Evolutionary conservation across 2,329 filamentous ascomycete genomes (phyloP).

Genomic region (Furcasterigmium sp.): DNA sequence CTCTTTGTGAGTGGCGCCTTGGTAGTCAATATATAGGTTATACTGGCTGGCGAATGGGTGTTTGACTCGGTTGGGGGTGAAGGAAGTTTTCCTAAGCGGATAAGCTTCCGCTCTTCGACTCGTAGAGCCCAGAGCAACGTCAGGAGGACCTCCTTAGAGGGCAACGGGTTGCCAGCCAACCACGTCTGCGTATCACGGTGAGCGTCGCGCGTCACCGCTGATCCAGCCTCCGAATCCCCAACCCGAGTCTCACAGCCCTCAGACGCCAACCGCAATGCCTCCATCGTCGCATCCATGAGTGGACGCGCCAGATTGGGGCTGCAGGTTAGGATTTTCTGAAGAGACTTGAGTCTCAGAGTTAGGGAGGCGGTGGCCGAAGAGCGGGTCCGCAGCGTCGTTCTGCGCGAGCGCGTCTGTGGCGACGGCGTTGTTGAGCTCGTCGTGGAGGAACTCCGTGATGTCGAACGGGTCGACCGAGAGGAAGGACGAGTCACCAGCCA

Average conservation of each 20-base stretch:
- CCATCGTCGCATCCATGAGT: constrained; percentile 68
- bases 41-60: constrained; percentile 4
- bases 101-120: constrained; percentile 33
- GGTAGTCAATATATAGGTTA: constrained; percentile 4
- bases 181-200: constrained; percentile 27
- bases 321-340: constrained; percentile 65
- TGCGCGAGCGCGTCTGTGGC: constrained; percentile 42
- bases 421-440: constrained; percentile 39
- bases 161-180: constrained; percentile 31
- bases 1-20: not conserved
- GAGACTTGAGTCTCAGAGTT: constrained; percentile 56
- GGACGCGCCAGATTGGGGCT: constrained; percentile 71
- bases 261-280: constrained; percentile 67
- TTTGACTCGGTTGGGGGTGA: not conserved
- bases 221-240: constrained; percentile 27
- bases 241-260: constrained; percentile 45
- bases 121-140: constrained; percentile 41
- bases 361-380: constrained; percentile 46
- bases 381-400: constrained; percentile 45
- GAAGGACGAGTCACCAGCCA: constrained; percentile 55
- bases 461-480: constrained; percentile 41
- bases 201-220: constrained; percentile 29
- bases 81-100: constrained; percentile 1
- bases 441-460: constrained; percentile 50
- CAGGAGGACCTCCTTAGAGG: constrained; percentile 42